Percentiles rank a stretch among this genome's conserved stretches.
These are phyloP conservation scores for Penicillium sp. DNA, from an alignment of 2,329 filamentous ascomycete genomes.

Conservation along the genomic window DNA sequence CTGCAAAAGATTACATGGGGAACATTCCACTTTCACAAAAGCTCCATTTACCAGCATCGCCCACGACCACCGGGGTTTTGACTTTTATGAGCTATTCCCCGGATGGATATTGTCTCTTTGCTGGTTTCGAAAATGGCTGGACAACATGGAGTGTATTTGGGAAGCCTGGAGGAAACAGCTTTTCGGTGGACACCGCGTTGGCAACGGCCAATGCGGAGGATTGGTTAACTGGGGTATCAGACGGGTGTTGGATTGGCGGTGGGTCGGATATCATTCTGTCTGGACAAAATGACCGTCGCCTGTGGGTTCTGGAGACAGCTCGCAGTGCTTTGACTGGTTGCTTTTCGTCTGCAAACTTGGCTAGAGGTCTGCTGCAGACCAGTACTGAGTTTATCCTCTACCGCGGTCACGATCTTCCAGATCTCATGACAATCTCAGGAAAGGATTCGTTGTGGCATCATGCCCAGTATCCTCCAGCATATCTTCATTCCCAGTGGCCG, in stretches of 20 bases:
- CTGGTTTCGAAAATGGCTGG: slow-evolving; percentile 90
- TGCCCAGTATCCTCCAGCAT: slow-evolving; percentile 76
- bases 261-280: slow-evolving; percentile 82
- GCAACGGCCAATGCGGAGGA: slow-evolving; percentile 69
- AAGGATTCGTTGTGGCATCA: slow-evolving; percentile 96
- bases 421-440: slow-evolving; percentile 85
- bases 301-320: slow-evolving; percentile 90
- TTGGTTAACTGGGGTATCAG: slow-evolving; percentile 77
- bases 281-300: slow-evolving; percentile 66
- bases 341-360: slow-evolving; percentile 87
- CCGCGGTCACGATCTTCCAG: slow-evolving; percentile 84
- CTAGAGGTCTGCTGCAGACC: slow-evolving; percentile 83
- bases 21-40: slow-evolving; percentile 86
- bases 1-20: slow-evolving; percentile 85
- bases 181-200: slow-evolving; percentile 65
- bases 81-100: slow-evolving; percentile 82
- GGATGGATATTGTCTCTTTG: slow-evolving; percentile 94
- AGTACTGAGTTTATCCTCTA: slow-evolving; percentile 88
- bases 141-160: slow-evolving; percentile 97
- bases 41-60: slow-evolving; percentile 67
- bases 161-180: slow-evolving; percentile 81
- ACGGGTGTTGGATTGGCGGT: slow-evolving; percentile 82
- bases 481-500: slow-evolving; percentile 90
- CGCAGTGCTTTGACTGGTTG: slow-evolving; percentile 90
- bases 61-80: slow-evolving; percentile 65